Evolutionary conservation across 1,139 yeast genomes (phyloP).

Genomic region (Lodderomyces pseudojiufengensis): DNA sequence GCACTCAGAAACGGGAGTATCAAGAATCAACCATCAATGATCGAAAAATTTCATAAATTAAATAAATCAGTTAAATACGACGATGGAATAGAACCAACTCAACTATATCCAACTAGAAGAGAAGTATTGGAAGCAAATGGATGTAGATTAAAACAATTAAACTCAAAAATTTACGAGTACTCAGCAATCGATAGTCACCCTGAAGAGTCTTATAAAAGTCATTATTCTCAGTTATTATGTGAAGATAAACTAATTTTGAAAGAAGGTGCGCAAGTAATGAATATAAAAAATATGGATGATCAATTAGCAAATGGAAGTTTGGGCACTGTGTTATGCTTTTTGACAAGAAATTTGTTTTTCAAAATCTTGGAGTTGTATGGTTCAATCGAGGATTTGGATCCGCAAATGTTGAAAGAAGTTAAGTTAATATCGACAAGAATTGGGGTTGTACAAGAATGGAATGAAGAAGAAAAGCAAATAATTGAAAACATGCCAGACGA

Average conservation of each 20-base stretch:
- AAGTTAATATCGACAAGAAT: slow-evolving; percentile 24
- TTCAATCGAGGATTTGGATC: slow-evolving; percentile 19
- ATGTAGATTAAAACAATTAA: slow-evolving; percentile 39
- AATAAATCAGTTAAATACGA: slow-evolving; percentile 52
- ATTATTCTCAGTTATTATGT: slow-evolving; percentile 47
- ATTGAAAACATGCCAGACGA: slow-evolving; percentile 24
- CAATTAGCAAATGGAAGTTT: slow-evolving; percentile 55
- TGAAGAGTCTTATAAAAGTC: slow-evolving; percentile 15
- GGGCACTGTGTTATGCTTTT: slow-evolving; percentile 63
- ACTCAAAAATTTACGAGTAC: slow-evolving; percentile 40
- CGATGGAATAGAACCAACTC: slow-evolving; percentile 82
- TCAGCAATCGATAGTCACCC: slow-evolving; percentile 46
- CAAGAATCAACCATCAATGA: slow-evolving; percentile 35
- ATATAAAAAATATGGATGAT: slow-evolving; percentile 43
- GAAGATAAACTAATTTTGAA: slow-evolving; percentile 43
- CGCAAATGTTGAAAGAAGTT: slow-evolving; percentile 25
- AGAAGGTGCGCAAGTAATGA: slow-evolving; percentile 62
- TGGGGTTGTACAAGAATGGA: slow-evolving; percentile 22
- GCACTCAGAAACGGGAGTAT: slow-evolving; percentile 66
- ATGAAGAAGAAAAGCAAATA: slow-evolving; percentile 43
- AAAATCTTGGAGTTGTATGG: slow-evolving; percentile 27
- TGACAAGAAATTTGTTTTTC: slow-evolving; percentile 32
- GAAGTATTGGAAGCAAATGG: slow-evolving; percentile 74
- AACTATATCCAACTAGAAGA: slow-evolving; percentile 66
- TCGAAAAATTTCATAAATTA: slow-evolving; percentile 43